These are phyloP conservation scores for Lactarius vividus DNA, from an alignment of 768 basidiomycete genomes.

Conservation along the genomic window DNA sequence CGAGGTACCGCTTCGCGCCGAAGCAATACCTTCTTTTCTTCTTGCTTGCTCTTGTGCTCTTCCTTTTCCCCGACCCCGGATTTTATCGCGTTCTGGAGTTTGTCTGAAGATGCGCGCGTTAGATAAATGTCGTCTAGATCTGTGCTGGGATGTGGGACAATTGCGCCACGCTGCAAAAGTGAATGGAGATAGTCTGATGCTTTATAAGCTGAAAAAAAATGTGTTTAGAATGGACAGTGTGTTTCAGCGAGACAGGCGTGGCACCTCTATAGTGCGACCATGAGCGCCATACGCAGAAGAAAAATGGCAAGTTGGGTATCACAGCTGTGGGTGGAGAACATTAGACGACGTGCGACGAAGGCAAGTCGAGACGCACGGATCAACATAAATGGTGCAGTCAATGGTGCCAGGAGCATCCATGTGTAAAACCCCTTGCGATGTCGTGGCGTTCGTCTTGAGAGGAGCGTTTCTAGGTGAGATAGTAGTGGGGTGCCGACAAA, in stretches of 20 bases:
- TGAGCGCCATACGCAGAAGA: conserved; percentile 81
- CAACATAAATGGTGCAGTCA: conserved; percentile 74
- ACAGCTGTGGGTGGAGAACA: conserved; percentile 46
- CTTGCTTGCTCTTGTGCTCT: neutral
- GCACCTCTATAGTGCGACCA: conserved; percentile 83
- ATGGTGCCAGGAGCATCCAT: conserved; percentile 65
- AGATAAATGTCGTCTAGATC: conserved; percentile 59
- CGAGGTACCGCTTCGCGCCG: conserved; percentile 51
- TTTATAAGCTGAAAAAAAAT: conserved; percentile 52
- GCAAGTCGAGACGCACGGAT: conserved; percentile 53
- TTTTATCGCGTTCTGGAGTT: conserved; percentile 14
- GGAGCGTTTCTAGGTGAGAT: conserved; percentile 48
- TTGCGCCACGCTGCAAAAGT: conserved; percentile 53
- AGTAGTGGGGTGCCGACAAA: conserved; percentile 36
- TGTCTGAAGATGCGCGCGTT: conserved; percentile 31
- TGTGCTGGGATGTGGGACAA: conserved; percentile 54
- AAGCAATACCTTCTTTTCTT: conserved; percentile 42
- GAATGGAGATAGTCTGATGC: conserved; percentile 64
- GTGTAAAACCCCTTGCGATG: conserved; percentile 64
- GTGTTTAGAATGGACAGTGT: conserved; percentile 10
- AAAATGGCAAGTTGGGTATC: conserved; percentile 81
- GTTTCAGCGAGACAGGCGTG: neutral
- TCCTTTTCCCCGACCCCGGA: neutral
- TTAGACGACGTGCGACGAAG: neutral
- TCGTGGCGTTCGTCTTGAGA: conserved; percentile 54